Evolutionary conservation across 1,284 basidiomycete genomes (phyloP).

Genomic region (Cystobasidium slooffiae): DNA sequence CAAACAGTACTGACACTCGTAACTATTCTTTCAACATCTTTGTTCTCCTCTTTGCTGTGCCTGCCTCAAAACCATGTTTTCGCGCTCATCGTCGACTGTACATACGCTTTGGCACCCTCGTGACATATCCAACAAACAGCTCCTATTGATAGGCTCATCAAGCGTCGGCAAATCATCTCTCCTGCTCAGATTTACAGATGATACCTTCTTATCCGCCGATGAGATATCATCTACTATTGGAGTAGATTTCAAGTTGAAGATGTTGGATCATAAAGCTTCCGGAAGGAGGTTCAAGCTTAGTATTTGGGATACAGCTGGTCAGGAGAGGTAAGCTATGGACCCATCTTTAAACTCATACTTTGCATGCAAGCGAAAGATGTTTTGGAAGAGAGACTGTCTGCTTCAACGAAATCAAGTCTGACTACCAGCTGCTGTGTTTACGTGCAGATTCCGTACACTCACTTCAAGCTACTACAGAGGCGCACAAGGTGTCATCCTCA

Average conservation of each 20-base stretch:
- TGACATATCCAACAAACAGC: background rate
- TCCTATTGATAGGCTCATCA: conserved; percentile 45
- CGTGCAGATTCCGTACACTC: conserved; percentile 67
- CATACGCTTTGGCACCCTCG: background rate
- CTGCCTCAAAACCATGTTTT: background rate
- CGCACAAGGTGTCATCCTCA: conserved; percentile 90
- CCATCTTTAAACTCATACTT: background rate
- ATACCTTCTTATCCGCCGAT: conserved; percentile 93
- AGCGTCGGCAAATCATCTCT: conserved; percentile 68
- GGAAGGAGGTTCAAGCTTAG: conserved; percentile 63
- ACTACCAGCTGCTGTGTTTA: conserved; percentile 47
- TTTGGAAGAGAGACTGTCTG: background rate
- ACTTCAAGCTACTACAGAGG: conserved; percentile 91
- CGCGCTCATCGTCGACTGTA: background rate
- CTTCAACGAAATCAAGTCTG: background rate
- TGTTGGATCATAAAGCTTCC: conserved; percentile 47
- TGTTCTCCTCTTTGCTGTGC: background rate
- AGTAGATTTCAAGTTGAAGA: conserved; percentile 61
- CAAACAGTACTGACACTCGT: too few species aligned
- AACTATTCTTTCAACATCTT: too few species aligned
- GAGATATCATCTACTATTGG: conserved; percentile 89
- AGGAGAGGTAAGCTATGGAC: conserved; percentile 67
- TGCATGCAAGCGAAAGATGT: background rate
- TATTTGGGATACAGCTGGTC: conserved; percentile 74
- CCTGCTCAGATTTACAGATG: conserved; percentile 90